Percentiles rank a stretch among this genome's conserved stretches.
These are phyloP conservation scores for Sicyos edulis DNA, from an alignment of 306 rosid genomes.

Conservation along the genomic window DNA sequence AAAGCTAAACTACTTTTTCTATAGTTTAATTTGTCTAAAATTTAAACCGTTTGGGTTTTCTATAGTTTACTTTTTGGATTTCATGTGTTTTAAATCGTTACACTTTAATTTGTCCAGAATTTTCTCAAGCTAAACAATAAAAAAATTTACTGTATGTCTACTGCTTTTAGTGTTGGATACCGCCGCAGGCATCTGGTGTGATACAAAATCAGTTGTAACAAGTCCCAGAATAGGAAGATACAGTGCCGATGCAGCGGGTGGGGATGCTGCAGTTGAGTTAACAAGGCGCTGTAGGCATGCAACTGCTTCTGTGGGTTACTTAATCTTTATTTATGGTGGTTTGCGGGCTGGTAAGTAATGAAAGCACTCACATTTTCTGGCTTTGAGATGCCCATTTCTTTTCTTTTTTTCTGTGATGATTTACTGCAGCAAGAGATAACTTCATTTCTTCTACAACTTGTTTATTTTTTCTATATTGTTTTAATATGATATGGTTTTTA, in stretches of 20 bases:
- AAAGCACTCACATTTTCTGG: conserved; percentile 1
- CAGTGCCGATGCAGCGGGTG: conserved; percentile 99
- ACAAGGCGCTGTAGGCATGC: conserved; percentile 99
- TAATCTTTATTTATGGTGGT: conserved; percentile 90
- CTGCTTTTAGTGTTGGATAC: conserved; percentile 80
- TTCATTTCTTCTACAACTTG: conserved; percentile 1
- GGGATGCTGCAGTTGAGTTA: conserved; percentile 96
- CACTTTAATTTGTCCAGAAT: neutral
- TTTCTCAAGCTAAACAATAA: conserved; percentile 8
- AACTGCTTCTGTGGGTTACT: conserved; percentile 91
- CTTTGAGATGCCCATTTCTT: neutral
- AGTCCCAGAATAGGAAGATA: conserved; percentile 94
- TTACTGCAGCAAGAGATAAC: neutral
- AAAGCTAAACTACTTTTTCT: too few relatives aligned
- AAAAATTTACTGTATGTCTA: conserved; percentile 14
- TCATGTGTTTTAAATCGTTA: neutral
- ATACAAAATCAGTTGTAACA: conserved; percentile 94
- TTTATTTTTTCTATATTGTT: neutral
- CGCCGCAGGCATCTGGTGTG: conserved; percentile 99
- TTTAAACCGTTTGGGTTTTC: too few relatives aligned
- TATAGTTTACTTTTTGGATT: neutral
- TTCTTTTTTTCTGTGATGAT: neutral
- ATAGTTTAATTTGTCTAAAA: too few relatives aligned
- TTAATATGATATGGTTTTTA: neutral
- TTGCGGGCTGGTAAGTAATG: conserved; percentile 86